Base-by-base conservation (phyloP, 2,329 filamentous ascomycete species). In the Furcasterigmium furcatum region DNA sequence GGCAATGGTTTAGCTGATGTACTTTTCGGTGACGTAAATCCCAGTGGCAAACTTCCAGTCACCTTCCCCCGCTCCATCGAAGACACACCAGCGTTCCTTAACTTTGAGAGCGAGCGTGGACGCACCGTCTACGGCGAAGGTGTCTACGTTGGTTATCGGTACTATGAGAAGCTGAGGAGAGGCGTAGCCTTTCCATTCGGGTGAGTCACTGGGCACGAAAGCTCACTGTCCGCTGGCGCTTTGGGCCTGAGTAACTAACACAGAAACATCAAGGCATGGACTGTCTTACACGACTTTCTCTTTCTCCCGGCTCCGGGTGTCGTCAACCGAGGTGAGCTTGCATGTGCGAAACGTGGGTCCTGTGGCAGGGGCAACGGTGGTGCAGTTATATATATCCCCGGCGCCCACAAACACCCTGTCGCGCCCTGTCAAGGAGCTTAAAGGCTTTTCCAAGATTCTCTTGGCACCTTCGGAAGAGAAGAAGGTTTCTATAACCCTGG, bases 221-320 rank as follows among this genome's bases (percentile, higher is more conserved):
- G 3, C 7, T 32, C 13, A 16, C 30, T 32, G 3, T 7, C 30
- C 4, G 13, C 14, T 13, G 18, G 9, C 4, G 13, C 30, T n/a
- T 29, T 22, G 8, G n/a, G n/a, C n/a, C n/a, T n/a, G n/a, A n/a
- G n/a, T n/a, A n/a, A n/a, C n/a, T n/a, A n/a, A n/a, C n/a, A n/a
- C n/a, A n/a, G n/a, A n/a, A n/a, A n/a, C n/a, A n/a, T n/a, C n/a
- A n/a, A 30, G 39, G 12, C 84, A 90, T 58, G 89, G 89, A 2
- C 72, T 94, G 2, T 87, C 84, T 14, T 94, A 91, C 65, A 91
- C 87, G 0, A 80, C 70, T 0, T 92, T 92, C 60, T 54, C 62
- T 9, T 75, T 77, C 53, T 76, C 72, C 2, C 68, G 76, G 34
- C 67, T 84, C 10, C 60, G 61, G 2, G 70, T 80, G 18, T 59